Evolutionary conservation across 1,284 basidiomycete species (phyloP).

Genomic region (Ceratobasidium sp.): DNA sequence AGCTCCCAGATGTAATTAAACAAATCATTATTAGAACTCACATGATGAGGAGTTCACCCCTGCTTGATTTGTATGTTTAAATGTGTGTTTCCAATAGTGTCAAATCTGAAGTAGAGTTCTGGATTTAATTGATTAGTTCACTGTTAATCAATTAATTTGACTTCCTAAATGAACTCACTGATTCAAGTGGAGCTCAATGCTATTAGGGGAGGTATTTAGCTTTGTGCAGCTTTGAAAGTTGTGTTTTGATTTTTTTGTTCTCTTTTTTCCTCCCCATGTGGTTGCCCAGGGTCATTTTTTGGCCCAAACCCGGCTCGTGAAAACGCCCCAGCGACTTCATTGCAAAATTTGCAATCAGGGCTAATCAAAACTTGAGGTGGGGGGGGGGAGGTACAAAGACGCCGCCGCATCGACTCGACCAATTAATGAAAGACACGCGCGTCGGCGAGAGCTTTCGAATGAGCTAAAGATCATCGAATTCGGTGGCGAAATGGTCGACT

Average conservation of each 20-base stretch:
- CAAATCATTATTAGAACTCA: neutral
- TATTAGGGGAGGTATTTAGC: too few species aligned
- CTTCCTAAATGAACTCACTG: too few species aligned
- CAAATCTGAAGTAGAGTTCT: neutral
- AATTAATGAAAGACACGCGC: neutral
- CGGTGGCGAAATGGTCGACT: too few species aligned
- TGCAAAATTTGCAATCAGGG: constrained; percentile 20
- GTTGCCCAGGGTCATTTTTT: constrained; percentile 6
- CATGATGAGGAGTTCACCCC: neutral
- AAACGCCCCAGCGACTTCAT: constrained; percentile 12
- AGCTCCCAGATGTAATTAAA: neutral
- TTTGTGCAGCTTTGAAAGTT: too few species aligned
- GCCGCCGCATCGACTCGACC: neutral
- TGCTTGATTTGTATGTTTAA: neutral
- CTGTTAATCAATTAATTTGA: too few species aligned
- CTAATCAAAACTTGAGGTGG: constrained; percentile 9
- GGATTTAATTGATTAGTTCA: neutral
- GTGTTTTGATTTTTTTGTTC: neutral
- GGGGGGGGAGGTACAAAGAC: neutral
- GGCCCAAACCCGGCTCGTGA: neutral
- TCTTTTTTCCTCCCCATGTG: constrained; percentile 25
- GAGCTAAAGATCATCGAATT: neutral
- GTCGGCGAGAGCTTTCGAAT: neutral
- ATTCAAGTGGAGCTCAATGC: too few species aligned
- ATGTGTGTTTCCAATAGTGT: neutral